Conservation (phyloP, 2,329 filamentous ascomycete genomes). For the Beauveria sp. region DNA sequence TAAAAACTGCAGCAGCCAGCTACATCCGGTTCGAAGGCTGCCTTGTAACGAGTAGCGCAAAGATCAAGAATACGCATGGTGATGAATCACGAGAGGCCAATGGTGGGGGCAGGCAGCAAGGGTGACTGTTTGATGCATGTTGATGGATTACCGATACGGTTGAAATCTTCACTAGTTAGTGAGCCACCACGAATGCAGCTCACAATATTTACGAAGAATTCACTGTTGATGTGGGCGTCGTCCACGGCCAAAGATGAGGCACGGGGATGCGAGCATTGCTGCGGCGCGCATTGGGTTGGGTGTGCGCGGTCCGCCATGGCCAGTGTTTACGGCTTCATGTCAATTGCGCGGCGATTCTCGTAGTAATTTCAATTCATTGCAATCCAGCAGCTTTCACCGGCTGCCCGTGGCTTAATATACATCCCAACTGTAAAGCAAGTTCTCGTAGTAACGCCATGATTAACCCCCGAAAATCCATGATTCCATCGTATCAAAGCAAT, state of each 20-base stretch:
- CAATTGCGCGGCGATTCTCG: accelerated
- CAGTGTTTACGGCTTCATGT: not conserved
- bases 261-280: no score
- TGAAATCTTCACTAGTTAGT: no score
- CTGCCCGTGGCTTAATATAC: slow-evolving; percentile 35
- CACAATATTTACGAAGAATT: no score
- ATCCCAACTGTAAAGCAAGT: slow-evolving; percentile 31
- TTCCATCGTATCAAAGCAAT: slow-evolving; percentile 32
- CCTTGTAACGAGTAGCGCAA: slow-evolving; percentile 18
- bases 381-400: slow-evolving; percentile 24
- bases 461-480: slow-evolving; percentile 33
- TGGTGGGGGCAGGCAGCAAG: no score
- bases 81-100: not conserved
- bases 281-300: no score
- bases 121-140: not conserved
- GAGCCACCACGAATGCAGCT: no score
- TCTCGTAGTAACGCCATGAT: slow-evolving; percentile 40
- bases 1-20: slow-evolving; percentile 23
- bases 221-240: no score
- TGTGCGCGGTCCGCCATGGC: no score
- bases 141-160: no score
- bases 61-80: no score
- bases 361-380: slow-evolving; percentile 22
- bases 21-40: slow-evolving; percentile 24
- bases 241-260: no score